A percentile compares a stretch with the other conserved stretches of the same genome.
phyloP scores from a whole-genome alignment of 78 protist genomes.

The Carpediemonas membranifera region DNA sequence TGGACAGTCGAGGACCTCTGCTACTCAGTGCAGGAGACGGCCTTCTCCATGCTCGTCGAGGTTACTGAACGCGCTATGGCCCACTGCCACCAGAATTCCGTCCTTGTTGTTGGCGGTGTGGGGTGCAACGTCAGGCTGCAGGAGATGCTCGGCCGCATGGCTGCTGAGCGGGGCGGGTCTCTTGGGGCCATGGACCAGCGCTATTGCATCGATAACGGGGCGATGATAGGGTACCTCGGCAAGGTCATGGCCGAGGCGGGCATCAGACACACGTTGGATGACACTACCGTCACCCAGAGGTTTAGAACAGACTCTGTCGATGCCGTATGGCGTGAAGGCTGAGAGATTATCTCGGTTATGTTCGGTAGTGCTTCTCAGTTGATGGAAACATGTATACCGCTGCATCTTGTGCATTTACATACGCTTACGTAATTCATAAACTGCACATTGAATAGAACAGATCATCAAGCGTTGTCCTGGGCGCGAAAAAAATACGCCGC shows the following conservation, averaged over 20 bases:
- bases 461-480: too few relatives aligned
- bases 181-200: conserved; percentile 80
- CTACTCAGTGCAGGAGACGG: conserved; percentile 77
- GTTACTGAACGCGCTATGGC: conserved; percentile 96
- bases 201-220: conserved; percentile 97
- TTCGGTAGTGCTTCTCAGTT: too few relatives aligned
- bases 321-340: conserved; percentile 80
- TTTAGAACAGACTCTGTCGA: conserved; percentile 89
- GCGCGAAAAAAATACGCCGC: too few relatives aligned
- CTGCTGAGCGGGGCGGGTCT: conserved; percentile 64
- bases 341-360: too few relatives aligned
- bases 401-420: too few relatives aligned
- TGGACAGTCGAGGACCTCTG: conserved; percentile 70
- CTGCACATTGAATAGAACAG: too few relatives aligned
- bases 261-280: conserved; percentile 31
- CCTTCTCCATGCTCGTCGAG: conserved; percentile 94
- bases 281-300: conserved; percentile 75
- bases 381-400: too few relatives aligned
- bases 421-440: too few relatives aligned
- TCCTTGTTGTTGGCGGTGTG: conserved; percentile 96
- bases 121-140: conserved; percentile 83
- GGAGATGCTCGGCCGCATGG: conserved; percentile 87
- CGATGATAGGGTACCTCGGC: conserved; percentile 86
- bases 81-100: conserved; percentile 67
- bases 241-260: conserved; percentile 41